Evolutionary conservation across 331 rosid species (phyloP), one percentile per base, ranked within the genome.

Genomic region (Telfairia occidentalis): DNA sequence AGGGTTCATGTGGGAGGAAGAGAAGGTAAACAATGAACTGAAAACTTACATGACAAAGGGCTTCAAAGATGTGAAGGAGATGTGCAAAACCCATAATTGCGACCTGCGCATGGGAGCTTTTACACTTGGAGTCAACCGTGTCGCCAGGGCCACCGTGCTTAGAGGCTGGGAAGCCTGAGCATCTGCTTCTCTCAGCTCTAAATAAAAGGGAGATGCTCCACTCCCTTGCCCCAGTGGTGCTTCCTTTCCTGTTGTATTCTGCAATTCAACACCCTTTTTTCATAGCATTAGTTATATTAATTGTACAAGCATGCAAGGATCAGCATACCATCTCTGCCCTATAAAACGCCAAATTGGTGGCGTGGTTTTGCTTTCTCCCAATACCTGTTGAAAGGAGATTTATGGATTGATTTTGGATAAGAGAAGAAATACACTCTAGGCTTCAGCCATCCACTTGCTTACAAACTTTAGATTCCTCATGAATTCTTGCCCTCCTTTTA

Each of bases 1-100:
- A 90, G 98, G 98, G 4, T 94, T 94, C 80, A 79, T 87, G 96
- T 94, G 98, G 98, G 90, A 90, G 32, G 98, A 94, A 80, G 92
- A 91, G 70, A 89, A 85, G 64, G 96, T 94, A 79, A 94, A 94
- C 82, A 77, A 76, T 66, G 96, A 90, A 78, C 86, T 94, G 69
- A 78, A 70, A 76, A 86, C 45, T 4, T 90, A 90, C 86, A 94
- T 94, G 98, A 90, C 83, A 2, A 85, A 10, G 12, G 98, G 92
- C 12, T 94, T 94, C 84, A 90, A 87, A 79, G 85, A 87, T 82
- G 90, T 94, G 67, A 94, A 90, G 86, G 88, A 88, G 6, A 94
- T 91, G 96, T 94, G 98, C 86, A 82, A 82, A 75, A 82, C 92
- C 2, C 91, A 91, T 66, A 82, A 79, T 1, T 94, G 98, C 40